Percentiles rank a stretch among this genome's conserved stretches.
These are phyloP conservation scores for Mrakia frigida DNA, from an alignment of 768 basidiomycete genomes.

Conservation along the genomic window DNA sequence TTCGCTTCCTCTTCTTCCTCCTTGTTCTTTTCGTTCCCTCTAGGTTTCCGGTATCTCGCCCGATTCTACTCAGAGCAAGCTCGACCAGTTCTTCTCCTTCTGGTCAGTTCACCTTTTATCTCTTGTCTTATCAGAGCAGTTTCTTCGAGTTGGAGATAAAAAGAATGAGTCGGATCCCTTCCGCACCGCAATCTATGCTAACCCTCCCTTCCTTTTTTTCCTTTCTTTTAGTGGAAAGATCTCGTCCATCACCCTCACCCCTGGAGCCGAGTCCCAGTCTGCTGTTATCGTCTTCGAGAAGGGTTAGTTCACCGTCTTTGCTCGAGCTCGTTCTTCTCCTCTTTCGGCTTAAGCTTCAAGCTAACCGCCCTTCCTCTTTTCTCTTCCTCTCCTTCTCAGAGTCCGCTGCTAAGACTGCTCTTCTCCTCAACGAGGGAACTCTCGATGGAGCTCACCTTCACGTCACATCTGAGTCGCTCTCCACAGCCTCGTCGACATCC, in stretches of 20 bases:
- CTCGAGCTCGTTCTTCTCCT: slow-evolving; percentile 28
- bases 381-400: slow-evolving; percentile 13
- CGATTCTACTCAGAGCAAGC: slow-evolving; percentile 59
- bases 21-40: background rate
- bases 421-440: slow-evolving; percentile 69
- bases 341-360: slow-evolving; percentile 1
- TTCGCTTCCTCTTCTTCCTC: background rate
- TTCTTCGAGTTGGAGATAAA: background rate
- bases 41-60: slow-evolving; percentile 70
- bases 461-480: slow-evolving; percentile 61
- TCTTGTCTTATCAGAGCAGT: background rate
- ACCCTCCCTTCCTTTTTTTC: background rate
- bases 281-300: slow-evolving; percentile 85
- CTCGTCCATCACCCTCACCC: slow-evolving; percentile 56
- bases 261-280: slow-evolving; percentile 45
- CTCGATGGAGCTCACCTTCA: slow-evolving; percentile 66
- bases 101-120: slow-evolving; percentile 40
- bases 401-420: slow-evolving; percentile 70
- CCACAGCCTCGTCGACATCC: slow-evolving; percentile 35
- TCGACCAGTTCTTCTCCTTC: slow-evolving; percentile 59
- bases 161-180: background rate
- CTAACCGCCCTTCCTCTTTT: slow-evolving; percentile 44
- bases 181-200: background rate
- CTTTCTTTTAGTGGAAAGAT: slow-evolving; percentile 52
- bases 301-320: slow-evolving; percentile 37